These are phyloP conservation scores for Saturnispora dispora DNA, from an alignment of 805 yeast genomes.

Conservation along the genomic window DNA sequence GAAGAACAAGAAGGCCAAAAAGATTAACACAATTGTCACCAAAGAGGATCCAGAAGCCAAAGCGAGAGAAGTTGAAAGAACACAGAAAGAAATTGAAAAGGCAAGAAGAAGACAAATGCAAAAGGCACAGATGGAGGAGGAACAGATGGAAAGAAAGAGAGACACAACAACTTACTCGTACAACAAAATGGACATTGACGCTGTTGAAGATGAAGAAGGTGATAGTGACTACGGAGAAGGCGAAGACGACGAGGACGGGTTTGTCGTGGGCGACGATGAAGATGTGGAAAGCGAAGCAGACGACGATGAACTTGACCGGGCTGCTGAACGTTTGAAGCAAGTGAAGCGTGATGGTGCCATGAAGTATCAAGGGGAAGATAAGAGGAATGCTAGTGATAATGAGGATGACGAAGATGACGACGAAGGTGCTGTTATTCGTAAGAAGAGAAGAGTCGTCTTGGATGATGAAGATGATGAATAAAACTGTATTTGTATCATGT, in stretches of 20 bases:
- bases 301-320: slow-evolving; percentile 37
- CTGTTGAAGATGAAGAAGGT: slow-evolving; percentile 19
- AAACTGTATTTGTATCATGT: not conserved
- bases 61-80: slow-evolving; percentile 58
- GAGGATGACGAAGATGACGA: slow-evolving; percentile 41
- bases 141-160: slow-evolving; percentile 38
- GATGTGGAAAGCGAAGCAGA: slow-evolving; percentile 24
- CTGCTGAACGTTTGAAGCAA: slow-evolving; percentile 49
- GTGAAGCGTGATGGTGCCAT: slow-evolving; percentile 50
- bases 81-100: slow-evolving; percentile 53
- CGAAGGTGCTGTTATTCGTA: slow-evolving; percentile 40
- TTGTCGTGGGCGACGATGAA: slow-evolving; percentile 31
- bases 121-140: slow-evolving; percentile 46
- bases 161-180: slow-evolving; percentile 27
- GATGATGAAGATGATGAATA: slow-evolving; percentile 36
- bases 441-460: slow-evolving; percentile 38
- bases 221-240: slow-evolving; percentile 17
- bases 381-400: slow-evolving; percentile 39
- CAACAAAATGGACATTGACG: slow-evolving; percentile 37
- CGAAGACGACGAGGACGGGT: slow-evolving; percentile 25
- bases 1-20: slow-evolving; percentile 36
- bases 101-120: slow-evolving; percentile 54
- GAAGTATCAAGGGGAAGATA: slow-evolving; percentile 39
- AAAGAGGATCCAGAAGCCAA: slow-evolving; percentile 60
- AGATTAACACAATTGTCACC: slow-evolving; percentile 42